These are phyloP conservation scores for Exophiala sp. DNA, from an alignment of 2,329 filamentous ascomycete species.

Conservation along the genomic window DNA sequence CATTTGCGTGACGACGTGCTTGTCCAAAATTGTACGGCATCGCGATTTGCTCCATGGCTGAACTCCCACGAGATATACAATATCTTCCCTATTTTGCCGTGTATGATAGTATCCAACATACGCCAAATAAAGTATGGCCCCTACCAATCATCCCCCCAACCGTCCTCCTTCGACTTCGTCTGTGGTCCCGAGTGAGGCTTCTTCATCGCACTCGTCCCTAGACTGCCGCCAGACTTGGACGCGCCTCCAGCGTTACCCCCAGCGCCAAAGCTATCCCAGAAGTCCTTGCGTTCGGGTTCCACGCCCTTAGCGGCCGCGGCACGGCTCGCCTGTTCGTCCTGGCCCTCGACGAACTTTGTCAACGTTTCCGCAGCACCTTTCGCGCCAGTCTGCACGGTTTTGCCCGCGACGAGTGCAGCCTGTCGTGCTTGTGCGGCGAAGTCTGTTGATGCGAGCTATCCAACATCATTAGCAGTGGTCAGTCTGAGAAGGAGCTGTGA, in stretches of 20 bases:
- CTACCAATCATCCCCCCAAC: slow-evolving; percentile 54
- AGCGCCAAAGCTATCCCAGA: slow-evolving; percentile 78
- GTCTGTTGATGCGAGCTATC: slow-evolving; percentile 73
- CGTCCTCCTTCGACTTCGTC: slow-evolving; percentile 50
- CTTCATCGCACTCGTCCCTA: slow-evolving; percentile 65
- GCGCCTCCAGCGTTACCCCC: slow-evolving; percentile 19
- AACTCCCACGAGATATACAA: too few species aligned
- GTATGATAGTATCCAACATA: neutral
- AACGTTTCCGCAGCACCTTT: slow-evolving; percentile 75
- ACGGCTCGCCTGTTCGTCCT: slow-evolving; percentile 38
- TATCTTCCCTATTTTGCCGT: neutral
- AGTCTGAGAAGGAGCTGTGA: neutral
- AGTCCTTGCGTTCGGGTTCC: slow-evolving; percentile 70
- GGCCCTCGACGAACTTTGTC: slow-evolving; percentile 82
- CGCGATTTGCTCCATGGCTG: too few species aligned
- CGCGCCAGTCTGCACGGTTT: slow-evolving; percentile 63
- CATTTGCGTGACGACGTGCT: too few species aligned
- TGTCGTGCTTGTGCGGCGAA: slow-evolving; percentile 68
- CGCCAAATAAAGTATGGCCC: neutral
- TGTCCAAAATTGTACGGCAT: too few species aligned
- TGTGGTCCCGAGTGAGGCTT: slow-evolving; percentile 37
- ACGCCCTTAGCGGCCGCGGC: slow-evolving; percentile 33
- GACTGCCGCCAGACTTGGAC: slow-evolving; percentile 36
- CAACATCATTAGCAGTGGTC: neutral
- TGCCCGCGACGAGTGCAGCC: slow-evolving; percentile 53